A percentile compares a stretch with the other conserved stretches of the same genome.
Evolutionary conservation across 768 basidiomycete species (phyloP).

Genomic region (Termitomyces sp.): DNA sequence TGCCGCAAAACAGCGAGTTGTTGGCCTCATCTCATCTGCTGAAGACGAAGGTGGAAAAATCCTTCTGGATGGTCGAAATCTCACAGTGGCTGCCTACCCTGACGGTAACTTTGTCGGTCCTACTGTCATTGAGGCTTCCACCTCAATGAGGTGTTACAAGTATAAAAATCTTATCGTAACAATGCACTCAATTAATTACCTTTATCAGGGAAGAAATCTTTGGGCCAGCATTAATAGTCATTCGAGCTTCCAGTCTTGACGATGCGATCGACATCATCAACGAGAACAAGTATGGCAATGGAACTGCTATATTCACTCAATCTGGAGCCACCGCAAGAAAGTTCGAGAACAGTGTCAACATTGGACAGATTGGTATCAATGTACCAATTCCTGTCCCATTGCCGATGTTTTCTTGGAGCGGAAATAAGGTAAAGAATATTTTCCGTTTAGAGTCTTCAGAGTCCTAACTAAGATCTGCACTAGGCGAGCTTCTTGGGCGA

Average conservation of each 20-base stretch:
- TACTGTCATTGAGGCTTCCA: constrained; percentile 80
- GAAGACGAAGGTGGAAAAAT: constrained; percentile 81
- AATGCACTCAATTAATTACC: neutral
- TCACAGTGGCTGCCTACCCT: constrained; percentile 66
- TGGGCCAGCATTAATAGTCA: constrained; percentile 78
- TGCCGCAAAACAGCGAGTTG: constrained; percentile 72
- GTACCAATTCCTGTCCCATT: constrained; percentile 88
- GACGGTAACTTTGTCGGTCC: constrained; percentile 94
- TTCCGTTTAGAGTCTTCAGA: neutral
- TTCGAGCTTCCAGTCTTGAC: constrained; percentile 79
- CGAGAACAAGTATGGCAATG: constrained; percentile 87
- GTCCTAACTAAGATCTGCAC: neutral
- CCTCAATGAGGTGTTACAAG: constrained; percentile 85
- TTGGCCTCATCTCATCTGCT: constrained; percentile 66
- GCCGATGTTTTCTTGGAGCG: constrained; percentile 96
- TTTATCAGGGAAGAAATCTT: constrained; percentile 83
- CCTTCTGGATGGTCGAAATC: constrained; percentile 76
- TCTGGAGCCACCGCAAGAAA: constrained; percentile 92
- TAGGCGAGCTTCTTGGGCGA: constrained; percentile 78
- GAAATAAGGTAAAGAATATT: constrained; percentile 62
- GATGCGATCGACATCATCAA: constrained; percentile 91
- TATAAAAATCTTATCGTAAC: constrained; percentile 27
- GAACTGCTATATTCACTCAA: constrained; percentile 94
- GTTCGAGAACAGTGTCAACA: constrained; percentile 84
- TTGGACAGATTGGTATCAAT: constrained; percentile 92